These are phyloP conservation scores for Keithomyces neogunnii DNA, from an alignment of 2,329 filamentous ascomycete species.

Conservation along the genomic window DNA sequence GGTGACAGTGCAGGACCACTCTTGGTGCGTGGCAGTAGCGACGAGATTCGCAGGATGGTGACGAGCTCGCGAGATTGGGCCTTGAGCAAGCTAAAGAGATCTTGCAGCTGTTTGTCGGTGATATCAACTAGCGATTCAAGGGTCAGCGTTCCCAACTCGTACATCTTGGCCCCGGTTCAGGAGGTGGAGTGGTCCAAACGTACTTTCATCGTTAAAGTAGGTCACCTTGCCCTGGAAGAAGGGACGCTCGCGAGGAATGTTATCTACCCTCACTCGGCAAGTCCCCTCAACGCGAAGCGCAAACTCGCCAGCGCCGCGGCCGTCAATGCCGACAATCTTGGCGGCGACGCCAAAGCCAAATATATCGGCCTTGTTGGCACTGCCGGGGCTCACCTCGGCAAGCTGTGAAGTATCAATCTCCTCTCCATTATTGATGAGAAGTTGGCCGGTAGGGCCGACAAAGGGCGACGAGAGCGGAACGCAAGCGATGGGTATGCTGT, in stretches of 20 bases:
- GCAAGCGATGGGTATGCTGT: constrained; percentile 72
- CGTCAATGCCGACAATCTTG: constrained; percentile 71
- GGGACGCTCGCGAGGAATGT: constrained; percentile 60
- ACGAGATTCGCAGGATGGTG: constrained; percentile 73
- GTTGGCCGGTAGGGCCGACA: constrained; percentile 65
- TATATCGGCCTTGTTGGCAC: constrained; percentile 61
- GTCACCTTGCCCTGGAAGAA: constrained; percentile 79
- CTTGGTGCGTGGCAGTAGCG: constrained; percentile 66
- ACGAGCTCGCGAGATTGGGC: constrained; percentile 79
- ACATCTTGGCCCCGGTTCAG: too few species aligned
- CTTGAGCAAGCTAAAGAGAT: constrained; percentile 74
- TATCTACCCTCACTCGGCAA: constrained; percentile 64
- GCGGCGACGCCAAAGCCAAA: constrained; percentile 77
- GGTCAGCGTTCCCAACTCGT: too few species aligned
- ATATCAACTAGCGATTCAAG: constrained; percentile 16
- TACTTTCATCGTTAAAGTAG: constrained; percentile 62
- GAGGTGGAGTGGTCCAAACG: constrained; percentile 13
- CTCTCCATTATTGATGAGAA: constrained; percentile 59
- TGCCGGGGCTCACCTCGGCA: constrained; percentile 46
- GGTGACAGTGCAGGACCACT: constrained; percentile 63
- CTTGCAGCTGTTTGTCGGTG: constrained; percentile 53
- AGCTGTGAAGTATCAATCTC: constrained; percentile 34
- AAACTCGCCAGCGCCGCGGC: constrained; percentile 66
- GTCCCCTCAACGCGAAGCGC: constrained; percentile 81
- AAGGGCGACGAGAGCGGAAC: constrained; percentile 74